Evolutionary conservation across 176 grass and related monocot species (phyloP), one percentile per base, ranked within the genome.

Genomic region (Aegilops longissima): DNA sequence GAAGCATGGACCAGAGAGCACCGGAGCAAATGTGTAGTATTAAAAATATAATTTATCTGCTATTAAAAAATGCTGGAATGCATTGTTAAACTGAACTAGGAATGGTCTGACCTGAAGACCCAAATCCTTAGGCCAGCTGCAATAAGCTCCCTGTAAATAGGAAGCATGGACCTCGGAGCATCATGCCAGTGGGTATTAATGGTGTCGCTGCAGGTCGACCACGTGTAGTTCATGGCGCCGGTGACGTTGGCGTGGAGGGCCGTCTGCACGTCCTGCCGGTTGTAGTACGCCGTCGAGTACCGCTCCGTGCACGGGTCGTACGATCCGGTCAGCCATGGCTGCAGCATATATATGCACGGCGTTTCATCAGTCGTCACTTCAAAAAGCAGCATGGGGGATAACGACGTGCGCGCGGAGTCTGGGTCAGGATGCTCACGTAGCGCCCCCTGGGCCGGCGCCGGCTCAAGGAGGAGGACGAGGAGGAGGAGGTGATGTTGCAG

Each of bases 351-450:
- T 0, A 33, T 0, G 23, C 75, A 58, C 23, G 8, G 78, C 40
- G 40, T 81, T 74, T 65, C 27, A 27, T 27, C 27, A 27, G 27
- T 27, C 5, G 6, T 20, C 54, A 58, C 78, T 49, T 24, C 12
- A 5, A 49, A 73, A 80, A 47, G 14, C 8, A 44, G 47, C 82
- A 1, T 65, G 12, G 27, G 36, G 44, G 14, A 6, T 2, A n/a
- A 34, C 12, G 66, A 72, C 25, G 14, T 2, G 5, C 10, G 14
- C 5, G 2, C 0, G 45, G 6, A 70, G 18, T 35, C 23, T n/a
- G n/a, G 6, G 77, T 9, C 5, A 40, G 3, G 23, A 65, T 82
- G 71, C 87, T 84, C 58, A 89, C 87, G 33, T 85, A 81, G 54
- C 44, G 81, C 7, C 68, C 42, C 25, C 13, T 80, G 40, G 31